Percentiles rank a stretch among this genome's conserved stretches.
Evolutionary conservation across 148 eudicot genomes (phyloP).

Genomic region (Simmondsia chinensis): DNA sequence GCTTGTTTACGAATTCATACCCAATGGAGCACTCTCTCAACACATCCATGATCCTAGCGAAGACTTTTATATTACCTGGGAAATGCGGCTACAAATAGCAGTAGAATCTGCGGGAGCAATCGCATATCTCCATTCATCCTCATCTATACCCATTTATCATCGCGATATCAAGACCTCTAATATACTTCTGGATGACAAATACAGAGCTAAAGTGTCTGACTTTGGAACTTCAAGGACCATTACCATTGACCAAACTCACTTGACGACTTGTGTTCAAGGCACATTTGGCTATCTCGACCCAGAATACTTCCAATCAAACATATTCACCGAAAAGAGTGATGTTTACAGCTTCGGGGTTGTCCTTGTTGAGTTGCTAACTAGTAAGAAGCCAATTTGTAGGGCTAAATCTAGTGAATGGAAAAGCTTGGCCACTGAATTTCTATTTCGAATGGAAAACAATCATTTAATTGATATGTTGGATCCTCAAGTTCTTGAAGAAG

Average conservation of each 20-base stretch:
- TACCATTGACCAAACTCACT: slow-evolving; percentile 11
- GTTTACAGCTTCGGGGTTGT: slow-evolving; percentile 18
- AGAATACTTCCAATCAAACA: slow-evolving; percentile 14
- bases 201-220: slow-evolving; percentile 11
- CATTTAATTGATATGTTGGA: slow-evolving; percentile 4
- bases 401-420: background rate
- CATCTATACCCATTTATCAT: slow-evolving; percentile 5
- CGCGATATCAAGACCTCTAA: slow-evolving; percentile 15
- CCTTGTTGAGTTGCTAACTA: slow-evolving; percentile 3
- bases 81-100: slow-evolving; percentile 11
- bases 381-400: slow-evolving; percentile 4
- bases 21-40: slow-evolving; percentile 8
- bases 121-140: slow-evolving; percentile 8
- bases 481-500: background rate
- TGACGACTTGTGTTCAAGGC: slow-evolving; percentile 16
- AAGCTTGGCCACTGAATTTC: slow-evolving; percentile 10
- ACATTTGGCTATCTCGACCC: slow-evolving; percentile 19
- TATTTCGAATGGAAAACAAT: slow-evolving; percentile 4
- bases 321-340: slow-evolving; percentile 12
- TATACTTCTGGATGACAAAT: slow-evolving; percentile 14
- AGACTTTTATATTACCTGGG: slow-evolving; percentile 4
- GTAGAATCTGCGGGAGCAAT: slow-evolving; percentile 11
- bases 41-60: slow-evolving; percentile 8
- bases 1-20: slow-evolving; percentile 9
- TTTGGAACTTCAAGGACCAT: slow-evolving; percentile 11